phyloP scores from a whole-genome alignment of 176 grass and related monocot species.

The Puccinellia tenuiflora region DNA sequence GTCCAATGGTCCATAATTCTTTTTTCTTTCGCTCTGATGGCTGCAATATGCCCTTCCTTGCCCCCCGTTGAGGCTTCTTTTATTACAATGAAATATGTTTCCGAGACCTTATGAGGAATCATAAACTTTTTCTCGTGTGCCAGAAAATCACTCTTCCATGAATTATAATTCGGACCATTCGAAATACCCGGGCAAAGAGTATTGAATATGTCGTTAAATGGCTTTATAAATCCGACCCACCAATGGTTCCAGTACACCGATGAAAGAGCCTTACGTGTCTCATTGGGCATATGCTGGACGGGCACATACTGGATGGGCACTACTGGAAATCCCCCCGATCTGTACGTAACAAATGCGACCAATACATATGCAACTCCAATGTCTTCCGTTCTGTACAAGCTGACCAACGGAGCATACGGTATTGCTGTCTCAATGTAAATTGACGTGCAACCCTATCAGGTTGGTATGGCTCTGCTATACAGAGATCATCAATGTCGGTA shows the following conservation, averaged over 20 bases:
- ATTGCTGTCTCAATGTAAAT: not conserved
- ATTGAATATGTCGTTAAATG: too few species aligned
- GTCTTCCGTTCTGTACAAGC: not conserved
- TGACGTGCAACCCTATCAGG: not conserved
- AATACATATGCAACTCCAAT: not conserved
- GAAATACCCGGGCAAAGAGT: not conserved
- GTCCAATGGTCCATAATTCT: not conserved
- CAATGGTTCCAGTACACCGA: too few species aligned
- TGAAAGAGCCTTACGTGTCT: too few species aligned
- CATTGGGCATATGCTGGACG: too few species aligned
- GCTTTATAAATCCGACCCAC: too few species aligned
- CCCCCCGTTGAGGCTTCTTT: not conserved
- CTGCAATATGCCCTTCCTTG: not conserved
- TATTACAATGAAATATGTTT: not conserved
- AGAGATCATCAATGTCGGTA: not conserved
- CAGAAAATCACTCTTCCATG: not conserved
- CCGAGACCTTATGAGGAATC: not conserved
- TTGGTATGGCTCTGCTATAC: not conserved
- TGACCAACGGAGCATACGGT: not conserved
- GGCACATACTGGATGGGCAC: too few species aligned
- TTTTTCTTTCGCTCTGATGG: not conserved
- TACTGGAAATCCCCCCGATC: too few species aligned
- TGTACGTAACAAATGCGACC: not conserved
- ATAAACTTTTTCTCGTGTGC: not conserved
- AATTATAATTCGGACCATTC: not conserved